Base-by-base conservation (phyloP, 1,284 basidiomycete species). In the Peniophora sp. region DNA sequence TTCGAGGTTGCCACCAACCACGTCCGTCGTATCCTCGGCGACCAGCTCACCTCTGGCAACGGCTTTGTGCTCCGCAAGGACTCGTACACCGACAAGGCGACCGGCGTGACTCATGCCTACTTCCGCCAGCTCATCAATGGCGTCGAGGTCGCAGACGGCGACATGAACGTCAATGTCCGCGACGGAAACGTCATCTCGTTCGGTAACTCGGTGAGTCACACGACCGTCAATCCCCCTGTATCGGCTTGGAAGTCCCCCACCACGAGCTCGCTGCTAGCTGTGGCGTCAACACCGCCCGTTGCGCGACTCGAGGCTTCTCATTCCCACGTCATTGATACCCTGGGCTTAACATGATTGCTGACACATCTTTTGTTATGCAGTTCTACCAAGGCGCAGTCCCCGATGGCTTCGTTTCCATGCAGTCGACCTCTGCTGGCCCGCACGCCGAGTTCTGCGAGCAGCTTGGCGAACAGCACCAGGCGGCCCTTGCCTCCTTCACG, bases 101-200 rank as follows among this genome's bases (percentile, higher is more conserved):
- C 90, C 2, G 87, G 86, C n/a, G 76, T 94, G 45, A 86, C 89
- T 19, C 90, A 95, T 66, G 73, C 92, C 58, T 94, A 91, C 61
- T 81, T 85, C 55, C 79, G 84, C 56, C 92, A 97, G 69, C 58
- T 88, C 49, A 66, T 94, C 59, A 81, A 88, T 56, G 90, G 91
- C 39, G 71, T 94, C 50, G 90, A 94, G 63, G 90, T 97, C 12
- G 75, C 80, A 16, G 90, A 97, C 62, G 92, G 86, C 44, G 86
- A 94, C 68, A 79, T 94, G 69, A 95, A 96, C 66, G 69, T 97
- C 63, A 95, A 96, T 71, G 74, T 95, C 64, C 44, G 44, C 44
- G 78, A 88, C 53, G 92, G 91, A 48, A 69, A 74, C 49, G 77
- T 96, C 14, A 62, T 94, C 47, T 92, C 88, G 0, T 89, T 83